Evolutionary conservation across 2,329 filamentous ascomycete species (phyloP).

Genomic region (Fusarium praegraminearum): DNA sequence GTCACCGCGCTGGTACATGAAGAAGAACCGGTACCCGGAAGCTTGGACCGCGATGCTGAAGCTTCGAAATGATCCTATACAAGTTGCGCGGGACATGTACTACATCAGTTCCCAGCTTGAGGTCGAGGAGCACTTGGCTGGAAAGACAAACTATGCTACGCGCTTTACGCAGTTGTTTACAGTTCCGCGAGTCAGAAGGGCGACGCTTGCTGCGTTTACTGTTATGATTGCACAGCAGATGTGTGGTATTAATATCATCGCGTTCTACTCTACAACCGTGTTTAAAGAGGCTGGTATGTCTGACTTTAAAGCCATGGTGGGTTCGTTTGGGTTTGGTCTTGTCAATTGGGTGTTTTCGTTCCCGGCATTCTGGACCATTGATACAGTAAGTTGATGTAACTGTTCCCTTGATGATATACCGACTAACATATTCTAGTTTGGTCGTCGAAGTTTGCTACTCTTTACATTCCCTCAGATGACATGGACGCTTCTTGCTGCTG

Average conservation of each 20-base stretch:
- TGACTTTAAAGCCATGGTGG: constrained; percentile 56
- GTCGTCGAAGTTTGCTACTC: constrained; percentile 59
- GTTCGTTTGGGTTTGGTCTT: constrained; percentile 66
- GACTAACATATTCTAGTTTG: constrained; percentile 48
- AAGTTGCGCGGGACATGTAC: constrained; percentile 1
- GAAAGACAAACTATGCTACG: background rate
- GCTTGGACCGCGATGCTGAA: background rate
- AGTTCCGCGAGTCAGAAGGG: constrained; percentile 60
- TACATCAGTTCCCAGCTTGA: background rate
- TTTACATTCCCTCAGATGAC: constrained; percentile 51
- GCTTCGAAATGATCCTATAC: background rate
- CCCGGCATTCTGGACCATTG: constrained; percentile 66
- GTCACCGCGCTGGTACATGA: constrained; percentile 75
- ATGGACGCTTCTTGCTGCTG: constrained; percentile 46
- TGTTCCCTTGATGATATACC: background rate
- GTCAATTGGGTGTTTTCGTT: constrained; percentile 66
- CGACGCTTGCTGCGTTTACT: constrained; percentile 51
- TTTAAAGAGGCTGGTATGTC: constrained; percentile 61
- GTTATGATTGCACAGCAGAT: constrained; percentile 51
- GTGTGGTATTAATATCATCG: constrained; percentile 51
- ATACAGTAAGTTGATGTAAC: constrained; percentile 47
- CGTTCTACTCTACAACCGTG: constrained; percentile 64
- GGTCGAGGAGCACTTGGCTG: background rate
- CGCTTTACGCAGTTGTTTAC: background rate
- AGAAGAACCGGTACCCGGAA: constrained; percentile 58